A percentile compares a stretch with the other conserved stretches of the same genome.
Conservation (phyloP, 495 filamentous ascomycete genomes). For the Letharia columbiana region DNA sequence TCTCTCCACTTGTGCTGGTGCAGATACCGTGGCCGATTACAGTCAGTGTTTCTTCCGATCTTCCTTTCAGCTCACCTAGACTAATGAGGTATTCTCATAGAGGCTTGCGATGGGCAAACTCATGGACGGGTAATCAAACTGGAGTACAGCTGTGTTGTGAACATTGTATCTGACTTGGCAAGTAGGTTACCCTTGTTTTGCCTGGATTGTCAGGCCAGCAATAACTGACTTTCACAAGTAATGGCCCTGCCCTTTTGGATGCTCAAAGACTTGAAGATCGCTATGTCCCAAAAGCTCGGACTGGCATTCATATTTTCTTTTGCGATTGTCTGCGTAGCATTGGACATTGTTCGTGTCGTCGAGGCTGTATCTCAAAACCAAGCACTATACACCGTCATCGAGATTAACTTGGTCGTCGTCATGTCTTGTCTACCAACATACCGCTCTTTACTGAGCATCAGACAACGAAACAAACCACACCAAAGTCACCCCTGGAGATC, state of each 20-base stretch:
- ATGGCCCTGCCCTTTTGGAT: slow-evolving; percentile 13
- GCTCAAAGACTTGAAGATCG: slow-evolving; percentile 2
- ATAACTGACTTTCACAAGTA: slow-evolving; percentile 8
- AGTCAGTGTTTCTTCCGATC: slow-evolving; percentile 2
- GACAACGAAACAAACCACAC: neutral
- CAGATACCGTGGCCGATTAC: slow-evolving; percentile 9
- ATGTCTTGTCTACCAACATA: slow-evolving; percentile 14
- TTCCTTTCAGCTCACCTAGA: neutral
- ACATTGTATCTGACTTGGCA: slow-evolving; percentile 13
- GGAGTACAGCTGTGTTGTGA: slow-evolving; percentile 8
- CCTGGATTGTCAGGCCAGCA: neutral
- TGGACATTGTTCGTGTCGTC: slow-evolving; percentile 14
- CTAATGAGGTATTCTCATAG: neutral
- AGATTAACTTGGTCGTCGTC: slow-evolving; percentile 11
- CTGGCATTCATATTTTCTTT: slow-evolving; percentile 13
- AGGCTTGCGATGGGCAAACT: neutral
- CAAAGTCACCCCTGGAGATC: neutral
- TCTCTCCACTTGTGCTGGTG: slow-evolving; percentile 7
- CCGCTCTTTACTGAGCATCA: neutral
- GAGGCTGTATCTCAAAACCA: slow-evolving; percentile 1
- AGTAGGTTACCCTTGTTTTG: neutral
- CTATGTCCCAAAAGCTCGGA: slow-evolving; percentile 11
- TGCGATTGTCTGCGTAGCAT: slow-evolving; percentile 7
- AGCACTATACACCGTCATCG: slow-evolving; percentile 12
- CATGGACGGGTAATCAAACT: slow-evolving; percentile 3